Evolutionary conservation across 805 yeast genomes (phyloP).

Genomic region (Ogataea nitratoaversa): DNA sequence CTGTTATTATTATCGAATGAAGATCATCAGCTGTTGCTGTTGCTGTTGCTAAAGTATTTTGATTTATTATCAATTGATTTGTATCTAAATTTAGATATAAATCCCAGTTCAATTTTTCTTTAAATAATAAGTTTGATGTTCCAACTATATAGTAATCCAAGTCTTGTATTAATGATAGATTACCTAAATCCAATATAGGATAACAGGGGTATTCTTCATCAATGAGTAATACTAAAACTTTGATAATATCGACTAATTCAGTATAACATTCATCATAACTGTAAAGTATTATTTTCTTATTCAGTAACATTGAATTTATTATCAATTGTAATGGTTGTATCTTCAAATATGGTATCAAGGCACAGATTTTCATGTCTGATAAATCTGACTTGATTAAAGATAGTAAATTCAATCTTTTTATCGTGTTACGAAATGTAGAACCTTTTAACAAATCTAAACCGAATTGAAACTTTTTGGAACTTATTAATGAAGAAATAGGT

Average conservation of each 20-base stretch:
- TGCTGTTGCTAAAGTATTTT: constrained; percentile 8
- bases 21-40: constrained; percentile 9
- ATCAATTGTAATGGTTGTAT: constrained; percentile 35
- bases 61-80: constrained; percentile 35
- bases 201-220: constrained; percentile 21
- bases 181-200: constrained; percentile 61
- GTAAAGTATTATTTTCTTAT: constrained; percentile 37
- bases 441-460: constrained; percentile 31
- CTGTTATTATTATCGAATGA: constrained; percentile 3
- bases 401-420: constrained; percentile 10
- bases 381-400: constrained; percentile 3
- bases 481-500: constrained; percentile 24
- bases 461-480: constrained; percentile 23
- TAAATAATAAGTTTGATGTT: constrained; percentile 63
- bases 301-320: constrained; percentile 45
- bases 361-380: constrained; percentile 1
- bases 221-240: constrained; percentile 37
- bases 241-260: constrained; percentile 41
- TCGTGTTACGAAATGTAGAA: constrained; percentile 17
- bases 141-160: constrained; percentile 52
- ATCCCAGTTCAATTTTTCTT: constrained; percentile 53
- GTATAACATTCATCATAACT: constrained; percentile 43
- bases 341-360: constrained; percentile 18
- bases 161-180: constrained; percentile 43
- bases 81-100: constrained; percentile 56